Percentiles rank a stretch among this genome's conserved stretches.
These are phyloP conservation scores for Allium fistulosum DNA, from an alignment of 106 monocot genomes.

Conservation along the genomic window DNA sequence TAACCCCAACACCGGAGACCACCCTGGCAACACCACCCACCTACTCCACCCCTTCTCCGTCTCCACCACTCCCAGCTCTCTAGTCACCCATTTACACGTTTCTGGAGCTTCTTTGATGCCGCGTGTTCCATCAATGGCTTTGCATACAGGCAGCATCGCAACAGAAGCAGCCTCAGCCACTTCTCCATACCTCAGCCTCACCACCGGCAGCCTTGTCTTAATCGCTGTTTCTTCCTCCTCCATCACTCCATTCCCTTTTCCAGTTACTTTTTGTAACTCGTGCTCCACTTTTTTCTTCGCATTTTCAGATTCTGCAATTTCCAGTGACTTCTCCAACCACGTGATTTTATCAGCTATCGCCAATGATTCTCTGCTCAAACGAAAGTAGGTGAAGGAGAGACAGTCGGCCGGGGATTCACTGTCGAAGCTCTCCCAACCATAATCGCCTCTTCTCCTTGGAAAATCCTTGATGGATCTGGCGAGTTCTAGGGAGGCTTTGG, in stretches of 20 bases:
- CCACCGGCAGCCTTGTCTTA: slow-evolving; percentile 33
- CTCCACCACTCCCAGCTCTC: slow-evolving; percentile 54
- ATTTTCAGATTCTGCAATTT: slow-evolving; percentile 57
- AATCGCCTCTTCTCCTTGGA: slow-evolving; percentile 54
- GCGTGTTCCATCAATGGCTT: slow-evolving; percentile 31
- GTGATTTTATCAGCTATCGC: slow-evolving; percentile 25
- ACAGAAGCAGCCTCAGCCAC: slow-evolving; percentile 70
- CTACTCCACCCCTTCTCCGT: slow-evolving; percentile 64
- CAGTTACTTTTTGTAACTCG: slow-evolving; percentile 34
- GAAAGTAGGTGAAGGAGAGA: slow-evolving; percentile 67
- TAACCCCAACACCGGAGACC: slow-evolving; percentile 43
- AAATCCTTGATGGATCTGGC: slow-evolving; percentile 72
- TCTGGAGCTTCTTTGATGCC: slow-evolving; percentile 47
- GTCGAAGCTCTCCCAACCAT: slow-evolving; percentile 59
- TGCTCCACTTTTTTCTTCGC: slow-evolving; percentile 29
- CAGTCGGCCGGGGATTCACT: slow-evolving; percentile 60
- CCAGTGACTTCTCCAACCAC: slow-evolving; percentile 46
- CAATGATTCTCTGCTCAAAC: slow-evolving; percentile 46
- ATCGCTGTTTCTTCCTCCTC: slow-evolving; percentile 11
- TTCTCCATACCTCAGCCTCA: slow-evolving; percentile 79
- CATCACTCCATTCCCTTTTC: not conserved
- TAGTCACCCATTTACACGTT: slow-evolving; percentile 20
- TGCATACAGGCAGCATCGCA: slow-evolving; percentile 50
- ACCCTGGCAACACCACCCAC: slow-evolving; percentile 83
- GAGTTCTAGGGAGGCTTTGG: slow-evolving; percentile 53